phyloP scores from a whole-genome alignment of 257 asterid genomes.

The Paulownia fortunei region DNA sequence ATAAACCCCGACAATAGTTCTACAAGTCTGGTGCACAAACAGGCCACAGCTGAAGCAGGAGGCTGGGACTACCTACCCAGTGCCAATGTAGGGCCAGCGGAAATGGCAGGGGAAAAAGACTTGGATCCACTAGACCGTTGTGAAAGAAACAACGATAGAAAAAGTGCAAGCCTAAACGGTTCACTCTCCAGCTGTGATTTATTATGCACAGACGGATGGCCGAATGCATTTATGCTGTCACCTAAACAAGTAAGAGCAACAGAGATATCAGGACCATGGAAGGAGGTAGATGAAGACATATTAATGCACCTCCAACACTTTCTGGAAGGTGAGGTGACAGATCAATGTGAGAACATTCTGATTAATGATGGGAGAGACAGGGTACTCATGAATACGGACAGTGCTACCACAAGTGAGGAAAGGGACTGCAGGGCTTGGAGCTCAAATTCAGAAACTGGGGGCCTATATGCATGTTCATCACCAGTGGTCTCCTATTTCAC shows the following conservation, averaged over 20 bases:
- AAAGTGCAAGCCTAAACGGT: neutral
- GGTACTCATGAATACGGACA: conserved; percentile 6
- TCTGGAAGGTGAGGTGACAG: conserved; percentile 21
- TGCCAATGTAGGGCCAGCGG: neutral
- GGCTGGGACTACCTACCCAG: neutral
- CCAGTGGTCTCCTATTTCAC: conserved; percentile 42
- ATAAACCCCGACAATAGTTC: neutral
- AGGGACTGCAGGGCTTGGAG: conserved; percentile 17
- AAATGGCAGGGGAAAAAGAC: neutral
- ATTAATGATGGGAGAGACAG: conserved; percentile 4
- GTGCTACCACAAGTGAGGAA: neutral
- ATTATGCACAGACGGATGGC: neutral
- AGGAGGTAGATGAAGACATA: conserved; percentile 32
- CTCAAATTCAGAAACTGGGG: neutral
- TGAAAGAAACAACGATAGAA: neutral
- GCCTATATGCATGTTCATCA: conserved; percentile 37
- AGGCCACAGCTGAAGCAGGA: neutral
- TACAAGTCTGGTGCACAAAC: neutral
- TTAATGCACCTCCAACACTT: conserved; percentile 34
- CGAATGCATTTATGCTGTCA: conserved; percentile 6
- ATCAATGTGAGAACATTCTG: conserved; percentile 17
- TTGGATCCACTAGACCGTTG: conserved; percentile 7
- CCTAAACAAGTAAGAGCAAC: conserved; percentile 18
- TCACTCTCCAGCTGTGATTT: neutral
- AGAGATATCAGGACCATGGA: conserved; percentile 32